Evolutionary conservation across 148 eudicot genomes (phyloP).

Genomic region (Dysphania ambrosioides): DNA sequence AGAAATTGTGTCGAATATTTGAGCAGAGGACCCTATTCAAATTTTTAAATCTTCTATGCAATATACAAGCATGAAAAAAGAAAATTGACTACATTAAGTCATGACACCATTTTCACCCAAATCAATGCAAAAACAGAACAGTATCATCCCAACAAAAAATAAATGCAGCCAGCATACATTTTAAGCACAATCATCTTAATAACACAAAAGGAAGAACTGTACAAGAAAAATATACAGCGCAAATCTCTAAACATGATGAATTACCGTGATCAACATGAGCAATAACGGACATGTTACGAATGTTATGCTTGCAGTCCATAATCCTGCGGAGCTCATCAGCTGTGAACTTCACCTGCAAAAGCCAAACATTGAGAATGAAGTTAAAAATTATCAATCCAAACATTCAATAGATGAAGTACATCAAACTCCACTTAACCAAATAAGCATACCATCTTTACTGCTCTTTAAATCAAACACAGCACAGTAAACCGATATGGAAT

Average conservation of each 20-base stretch:
- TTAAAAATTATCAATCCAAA: background rate
- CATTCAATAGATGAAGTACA: background rate
- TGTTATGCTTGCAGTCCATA: constrained; percentile 27
- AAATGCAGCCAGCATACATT: too few relatives aligned
- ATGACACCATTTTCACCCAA: background rate
- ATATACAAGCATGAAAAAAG: too few relatives aligned
- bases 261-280: constrained; percentile 28
- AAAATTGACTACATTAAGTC: too few relatives aligned
- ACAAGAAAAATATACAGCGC: too few relatives aligned
- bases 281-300: constrained; percentile 29
- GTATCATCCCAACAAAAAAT: too few relatives aligned
- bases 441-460: constrained; percentile 1
- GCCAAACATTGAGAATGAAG: background rate
- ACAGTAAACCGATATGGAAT: background rate
- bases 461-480: background rate
- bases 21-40: too few relatives aligned
- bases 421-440: too few relatives aligned
- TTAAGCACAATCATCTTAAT: too few relatives aligned
- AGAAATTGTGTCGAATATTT: too few relatives aligned
- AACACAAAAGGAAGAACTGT: too few relatives aligned
- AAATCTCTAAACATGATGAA: background rate
- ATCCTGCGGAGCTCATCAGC: constrained; percentile 27
- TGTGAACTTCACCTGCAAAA: constrained; percentile 24
- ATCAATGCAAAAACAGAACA: background rate
- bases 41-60: too few relatives aligned